Evolutionary conservation across 805 yeast species (phyloP).

Genomic region (Zygotorulaspora chibaensis): DNA sequence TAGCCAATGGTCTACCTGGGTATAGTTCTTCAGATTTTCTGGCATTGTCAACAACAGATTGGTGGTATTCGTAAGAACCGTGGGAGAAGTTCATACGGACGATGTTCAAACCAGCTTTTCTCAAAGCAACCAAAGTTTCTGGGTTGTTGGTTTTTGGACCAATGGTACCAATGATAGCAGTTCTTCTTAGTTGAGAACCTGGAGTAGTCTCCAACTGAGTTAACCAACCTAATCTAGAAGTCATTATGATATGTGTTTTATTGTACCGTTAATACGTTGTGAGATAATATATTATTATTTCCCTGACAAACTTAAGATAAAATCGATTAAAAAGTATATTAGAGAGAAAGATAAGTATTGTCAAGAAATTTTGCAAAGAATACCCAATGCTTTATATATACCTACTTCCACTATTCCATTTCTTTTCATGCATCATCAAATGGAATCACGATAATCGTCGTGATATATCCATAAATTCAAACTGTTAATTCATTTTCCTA

Average conservation of each 20-base stretch:
- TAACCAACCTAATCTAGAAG: conserved; percentile 73
- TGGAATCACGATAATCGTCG: not conserved
- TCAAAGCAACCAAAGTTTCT: conserved; percentile 75
- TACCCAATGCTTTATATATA: conserved; percentile 6
- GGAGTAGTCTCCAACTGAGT: conserved; percentile 75
- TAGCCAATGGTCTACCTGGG: conserved; percentile 95
- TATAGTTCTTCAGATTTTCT: conserved; percentile 87
- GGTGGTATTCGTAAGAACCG: conserved; percentile 97
- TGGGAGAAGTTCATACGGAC: conserved; percentile 99
- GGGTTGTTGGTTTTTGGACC: conserved; percentile 96
- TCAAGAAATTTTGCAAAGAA: conserved; percentile 1
- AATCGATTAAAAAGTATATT: not conserved
- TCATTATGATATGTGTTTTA: conserved; percentile 31
- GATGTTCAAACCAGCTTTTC: conserved; percentile 97
- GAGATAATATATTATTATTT: conserved; percentile 11
- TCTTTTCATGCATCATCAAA: not conserved
- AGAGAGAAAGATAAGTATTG: no score
- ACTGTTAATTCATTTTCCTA: not conserved
- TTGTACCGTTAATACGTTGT: conserved; percentile 4
- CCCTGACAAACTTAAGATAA: conserved; percentile 2
- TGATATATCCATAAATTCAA: not conserved
- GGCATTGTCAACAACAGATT: conserved; percentile 92
- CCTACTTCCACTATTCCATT: not conserved
- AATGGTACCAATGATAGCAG: conserved; percentile 96
- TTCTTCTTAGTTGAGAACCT: conserved; percentile 78